phyloP scores from a whole-genome alignment of 2,329 filamentous ascomycete genomes.

The Colletotrichum magnum region DNA sequence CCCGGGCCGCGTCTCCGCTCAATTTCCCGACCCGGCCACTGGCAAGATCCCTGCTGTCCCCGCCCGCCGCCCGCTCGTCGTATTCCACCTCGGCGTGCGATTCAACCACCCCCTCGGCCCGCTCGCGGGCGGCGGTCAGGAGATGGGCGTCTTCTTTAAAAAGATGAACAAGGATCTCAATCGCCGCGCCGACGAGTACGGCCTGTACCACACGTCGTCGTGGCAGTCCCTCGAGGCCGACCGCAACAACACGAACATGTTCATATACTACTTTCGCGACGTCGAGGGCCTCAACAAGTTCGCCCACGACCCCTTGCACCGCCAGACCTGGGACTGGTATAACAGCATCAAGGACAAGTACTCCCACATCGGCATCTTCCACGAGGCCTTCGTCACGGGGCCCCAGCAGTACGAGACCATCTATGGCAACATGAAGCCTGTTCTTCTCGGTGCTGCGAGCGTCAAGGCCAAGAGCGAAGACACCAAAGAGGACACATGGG shows the following conservation, averaged over 20 bases:
- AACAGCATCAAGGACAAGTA: constrained; percentile 49
- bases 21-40: constrained; percentile 48
- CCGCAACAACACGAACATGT: constrained; percentile 56
- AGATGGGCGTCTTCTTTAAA: constrained; percentile 55
- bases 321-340: constrained; percentile 65
- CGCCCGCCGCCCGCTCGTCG: constrained; percentile 51
- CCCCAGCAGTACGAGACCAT: constrained; percentile 64
- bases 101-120: constrained; percentile 65
- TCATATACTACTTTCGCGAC: constrained; percentile 65
- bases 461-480: constrained; percentile 43
- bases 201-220: constrained; percentile 59
- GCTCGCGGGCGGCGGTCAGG: constrained; percentile 59
- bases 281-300: constrained; percentile 65
- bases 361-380: constrained; percentile 64
- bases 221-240: constrained; percentile 56
- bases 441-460: constrained; percentile 51
- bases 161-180: constrained; percentile 54
- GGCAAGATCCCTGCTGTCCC: constrained; percentile 46
- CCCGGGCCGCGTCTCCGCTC: constrained; percentile 51
- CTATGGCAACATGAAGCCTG: constrained; percentile 60
- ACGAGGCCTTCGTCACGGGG: constrained; percentile 66
- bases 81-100: constrained; percentile 62
- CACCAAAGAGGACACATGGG: constrained; percentile 48
- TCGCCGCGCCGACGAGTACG: constrained; percentile 57
- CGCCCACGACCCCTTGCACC: constrained; percentile 64